A percentile compares a stretch with the other conserved stretches of the same genome.
Conservation (phyloP, 129 eudicot species). For the Cynara cardunculus region DNA sequence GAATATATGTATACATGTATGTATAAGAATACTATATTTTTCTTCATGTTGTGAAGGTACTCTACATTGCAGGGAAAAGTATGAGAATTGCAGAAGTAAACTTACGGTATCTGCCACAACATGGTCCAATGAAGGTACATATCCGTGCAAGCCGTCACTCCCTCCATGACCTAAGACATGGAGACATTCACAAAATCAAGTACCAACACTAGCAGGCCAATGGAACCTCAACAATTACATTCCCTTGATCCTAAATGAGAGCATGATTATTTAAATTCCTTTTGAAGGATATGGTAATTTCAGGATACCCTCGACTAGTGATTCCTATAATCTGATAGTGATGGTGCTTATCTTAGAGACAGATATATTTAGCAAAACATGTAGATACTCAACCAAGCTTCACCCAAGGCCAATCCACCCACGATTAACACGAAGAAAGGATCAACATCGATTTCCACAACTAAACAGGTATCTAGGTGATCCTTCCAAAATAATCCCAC, state of each 20-base stretch:
- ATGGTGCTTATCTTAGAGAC: not conserved
- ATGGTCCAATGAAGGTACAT: slow-evolving; percentile 93
- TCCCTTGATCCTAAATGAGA: not conserved
- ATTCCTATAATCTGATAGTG: not conserved
- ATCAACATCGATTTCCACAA: not conserved
- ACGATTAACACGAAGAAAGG: not conserved
- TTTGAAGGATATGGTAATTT: not conserved
- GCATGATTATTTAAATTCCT: not conserved
- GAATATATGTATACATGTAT: not conserved
- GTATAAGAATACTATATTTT: not conserved
- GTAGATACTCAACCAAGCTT: too few species aligned
- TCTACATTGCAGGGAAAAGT: not conserved
- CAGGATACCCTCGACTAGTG: not conserved
- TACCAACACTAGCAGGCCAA: not conserved
- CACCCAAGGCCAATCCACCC: not conserved
- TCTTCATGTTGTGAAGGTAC: not conserved
- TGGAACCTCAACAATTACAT: not conserved
- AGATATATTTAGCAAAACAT: not conserved
- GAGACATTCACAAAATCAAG: not conserved
- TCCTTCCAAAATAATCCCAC: not conserved
- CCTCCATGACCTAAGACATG: slow-evolving; percentile 85
- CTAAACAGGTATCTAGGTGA: not conserved
- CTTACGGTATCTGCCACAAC: slow-evolving; percentile 98
- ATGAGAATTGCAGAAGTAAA: slow-evolving; percentile 4
- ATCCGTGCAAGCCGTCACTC: slow-evolving; percentile 98